Percentiles rank a stretch among this genome's conserved stretches.
Evolutionary conservation across 345 rosid species (phyloP).

Genomic region (Garcia nutans): DNA sequence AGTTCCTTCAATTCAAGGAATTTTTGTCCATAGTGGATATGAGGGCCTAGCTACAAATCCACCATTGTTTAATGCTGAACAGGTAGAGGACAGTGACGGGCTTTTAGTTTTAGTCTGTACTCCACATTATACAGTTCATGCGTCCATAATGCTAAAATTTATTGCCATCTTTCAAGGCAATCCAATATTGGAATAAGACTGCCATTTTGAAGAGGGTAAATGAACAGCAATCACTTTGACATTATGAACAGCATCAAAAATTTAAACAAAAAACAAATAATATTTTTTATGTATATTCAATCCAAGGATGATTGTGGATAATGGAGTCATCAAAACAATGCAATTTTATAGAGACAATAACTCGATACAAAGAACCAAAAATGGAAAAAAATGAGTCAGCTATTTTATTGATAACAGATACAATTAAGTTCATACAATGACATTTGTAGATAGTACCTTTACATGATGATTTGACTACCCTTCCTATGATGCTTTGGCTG

Average conservation of each 20-base stretch:
- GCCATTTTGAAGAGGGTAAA: neutral
- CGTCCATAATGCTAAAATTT: neutral
- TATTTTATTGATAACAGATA: neutral
- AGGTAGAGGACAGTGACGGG: neutral
- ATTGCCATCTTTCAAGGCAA: neutral
- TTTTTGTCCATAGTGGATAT: neutral
- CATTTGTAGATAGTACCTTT: neutral
- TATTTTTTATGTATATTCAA: too few species aligned
- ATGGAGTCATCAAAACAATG: neutral
- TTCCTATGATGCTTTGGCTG: neutral
- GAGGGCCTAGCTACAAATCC: constrained; percentile 14
- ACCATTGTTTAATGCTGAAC: constrained; percentile 1
- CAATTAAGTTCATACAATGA: neutral
- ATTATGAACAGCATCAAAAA: neutral
- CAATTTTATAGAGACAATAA: too few species aligned
- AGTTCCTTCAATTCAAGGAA: constrained; percentile 3
- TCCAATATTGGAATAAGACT: neutral
- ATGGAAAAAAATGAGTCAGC: too few species aligned
- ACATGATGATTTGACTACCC: neutral
- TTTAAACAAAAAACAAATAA: neutral
- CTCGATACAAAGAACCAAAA: neutral
- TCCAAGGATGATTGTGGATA: neutral
- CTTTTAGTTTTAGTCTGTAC: neutral
- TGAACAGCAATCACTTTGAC: neutral
- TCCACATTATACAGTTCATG: neutral